These are phyloP conservation scores for Candida sakaeoensis DNA, from an alignment of 805 yeast genomes.

Conservation along the genomic window DNA sequence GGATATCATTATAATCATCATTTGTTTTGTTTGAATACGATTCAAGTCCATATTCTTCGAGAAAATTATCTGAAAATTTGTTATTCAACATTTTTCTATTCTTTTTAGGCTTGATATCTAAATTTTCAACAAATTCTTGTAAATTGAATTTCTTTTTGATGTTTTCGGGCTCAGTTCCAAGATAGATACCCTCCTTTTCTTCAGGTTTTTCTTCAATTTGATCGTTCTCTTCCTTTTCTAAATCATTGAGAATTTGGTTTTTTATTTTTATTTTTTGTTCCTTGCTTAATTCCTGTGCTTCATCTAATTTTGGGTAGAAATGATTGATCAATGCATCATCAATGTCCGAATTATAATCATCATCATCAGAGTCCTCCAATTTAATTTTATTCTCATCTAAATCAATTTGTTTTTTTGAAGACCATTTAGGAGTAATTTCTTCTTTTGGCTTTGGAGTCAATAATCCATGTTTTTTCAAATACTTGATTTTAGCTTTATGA, in stretches of 20 bases:
- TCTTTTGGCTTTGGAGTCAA: constrained; percentile 12
- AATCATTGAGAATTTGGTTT: constrained; percentile 28
- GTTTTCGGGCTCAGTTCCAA: constrained; percentile 23
- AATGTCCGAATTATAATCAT: constrained; percentile 39
- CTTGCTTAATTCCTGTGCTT: constrained; percentile 20
- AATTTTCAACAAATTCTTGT: constrained; percentile 19
- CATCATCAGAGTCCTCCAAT: constrained; percentile 31
- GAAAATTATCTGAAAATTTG: constrained; percentile 27
- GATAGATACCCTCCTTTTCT: constrained; percentile 34
- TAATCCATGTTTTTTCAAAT: constrained; percentile 40
- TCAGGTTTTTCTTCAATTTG: constrained; percentile 10
- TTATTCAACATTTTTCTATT: constrained; percentile 28
- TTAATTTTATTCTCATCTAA: constrained; percentile 10
- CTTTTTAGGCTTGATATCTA: constrained; percentile 15
- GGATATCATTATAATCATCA: constrained; percentile 26
- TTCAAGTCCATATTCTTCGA: constrained; percentile 38
- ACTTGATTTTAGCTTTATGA: constrained; percentile 36
- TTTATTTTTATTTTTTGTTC: constrained; percentile 36
- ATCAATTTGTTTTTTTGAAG: constrained; percentile 23
- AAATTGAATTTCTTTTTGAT: constrained; percentile 16
- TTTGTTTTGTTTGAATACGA: constrained; percentile 22
- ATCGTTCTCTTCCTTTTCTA: constrained; percentile 16
- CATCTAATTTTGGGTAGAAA: constrained; percentile 38
- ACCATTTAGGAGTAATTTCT: constrained; percentile 28
- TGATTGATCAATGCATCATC: constrained; percentile 39